Evolutionary conservation across 2,329 filamentous ascomycete genomes (phyloP).

Genomic region (Xylaria sp.): DNA sequence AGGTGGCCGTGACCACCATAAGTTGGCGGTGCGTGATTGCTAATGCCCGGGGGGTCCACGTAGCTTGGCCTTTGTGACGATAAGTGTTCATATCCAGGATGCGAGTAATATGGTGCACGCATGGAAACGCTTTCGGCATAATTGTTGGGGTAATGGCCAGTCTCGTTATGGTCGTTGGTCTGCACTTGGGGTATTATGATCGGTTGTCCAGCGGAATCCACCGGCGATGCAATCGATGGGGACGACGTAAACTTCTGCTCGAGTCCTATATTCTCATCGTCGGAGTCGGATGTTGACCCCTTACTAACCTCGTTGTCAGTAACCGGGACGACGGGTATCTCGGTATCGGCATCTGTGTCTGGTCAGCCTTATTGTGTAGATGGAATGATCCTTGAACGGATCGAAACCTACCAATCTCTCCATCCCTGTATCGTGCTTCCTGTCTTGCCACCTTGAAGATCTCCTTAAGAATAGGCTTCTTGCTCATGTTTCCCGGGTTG

Average conservation of each 20-base stretch:
- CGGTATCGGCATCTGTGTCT: conserved; percentile 37
- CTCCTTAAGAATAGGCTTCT: conserved; percentile 52
- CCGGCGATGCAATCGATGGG: conserved; percentile 3
- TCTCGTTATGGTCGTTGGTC: conserved; percentile 3
- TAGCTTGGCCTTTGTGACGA: conserved; percentile 34
- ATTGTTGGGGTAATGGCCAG: conserved; percentile 1
- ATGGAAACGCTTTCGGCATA: conserved; percentile 2
- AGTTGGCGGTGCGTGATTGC: conserved; percentile 6
- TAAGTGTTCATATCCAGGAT: conserved; percentile 36
- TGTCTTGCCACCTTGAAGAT: conserved; percentile 56
- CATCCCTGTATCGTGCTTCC: conserved; percentile 52
- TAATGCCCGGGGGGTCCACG: conserved; percentile 25
- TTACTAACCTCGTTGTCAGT: neutral
- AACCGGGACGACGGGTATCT: conserved; percentile 6
- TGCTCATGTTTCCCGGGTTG: conserved; percentile 46
- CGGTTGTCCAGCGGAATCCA: neutral
- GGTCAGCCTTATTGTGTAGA: neutral
- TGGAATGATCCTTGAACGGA: conserved; percentile 20
- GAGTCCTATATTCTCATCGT: neutral
- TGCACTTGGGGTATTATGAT: conserved; percentile 11
- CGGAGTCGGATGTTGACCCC: conserved; percentile 4
- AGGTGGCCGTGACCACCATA: conserved; percentile 33
- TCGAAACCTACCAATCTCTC: conserved; percentile 47
- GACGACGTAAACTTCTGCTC: conserved; percentile 6
- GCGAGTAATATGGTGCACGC: conserved; percentile 5